These are phyloP conservation scores for Fusarium keratoplasticum DNA, from an alignment of 2,329 filamentous ascomycete species.

Conservation along the genomic window DNA sequence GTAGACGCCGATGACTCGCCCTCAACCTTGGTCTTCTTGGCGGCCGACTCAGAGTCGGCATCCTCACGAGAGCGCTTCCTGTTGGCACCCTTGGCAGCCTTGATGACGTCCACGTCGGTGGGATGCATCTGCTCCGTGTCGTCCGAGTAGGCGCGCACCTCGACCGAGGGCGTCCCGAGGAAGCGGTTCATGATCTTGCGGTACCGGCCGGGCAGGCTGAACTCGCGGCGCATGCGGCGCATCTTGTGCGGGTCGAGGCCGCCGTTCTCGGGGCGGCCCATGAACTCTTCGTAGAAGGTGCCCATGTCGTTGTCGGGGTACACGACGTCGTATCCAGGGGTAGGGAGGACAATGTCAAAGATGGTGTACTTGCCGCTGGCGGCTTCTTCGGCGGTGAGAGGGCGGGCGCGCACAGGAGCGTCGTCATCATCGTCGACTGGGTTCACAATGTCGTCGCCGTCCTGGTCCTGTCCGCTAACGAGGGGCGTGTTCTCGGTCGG, in stretches of 20 bases:
- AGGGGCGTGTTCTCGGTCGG: slow-evolving; percentile 48
- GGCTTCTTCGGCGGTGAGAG: slow-evolving; percentile 82
- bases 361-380: slow-evolving; percentile 81
- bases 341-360: slow-evolving; percentile 89
- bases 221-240: slow-evolving; percentile 86
- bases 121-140: slow-evolving; percentile 87
- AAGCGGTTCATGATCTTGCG: slow-evolving; percentile 84
- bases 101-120: slow-evolving; percentile 83
- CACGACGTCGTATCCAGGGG: slow-evolving; percentile 89
- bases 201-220: slow-evolving; percentile 89
- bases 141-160: slow-evolving; percentile 76
- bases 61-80: slow-evolving; percentile 38
- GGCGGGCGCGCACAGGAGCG: slow-evolving; percentile 69
- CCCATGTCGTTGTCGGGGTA: slow-evolving; percentile 89
- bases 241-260: slow-evolving; percentile 85
- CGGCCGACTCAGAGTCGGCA: slow-evolving; percentile 21
- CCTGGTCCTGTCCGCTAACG: slow-evolving; percentile 71
- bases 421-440: slow-evolving; percentile 57
- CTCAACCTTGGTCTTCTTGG: slow-evolving; percentile 45
- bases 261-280: slow-evolving; percentile 83
- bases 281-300: slow-evolving; percentile 87
- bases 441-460: slow-evolving; percentile 60
- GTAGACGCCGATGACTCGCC: slow-evolving; percentile 5
- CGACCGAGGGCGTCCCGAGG: slow-evolving; percentile 71
- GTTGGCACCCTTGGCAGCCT: slow-evolving; percentile 48